Base-by-base conservation (phyloP, 1,284 basidiomycete species). In the Cryptococcus hybrid region DNA sequence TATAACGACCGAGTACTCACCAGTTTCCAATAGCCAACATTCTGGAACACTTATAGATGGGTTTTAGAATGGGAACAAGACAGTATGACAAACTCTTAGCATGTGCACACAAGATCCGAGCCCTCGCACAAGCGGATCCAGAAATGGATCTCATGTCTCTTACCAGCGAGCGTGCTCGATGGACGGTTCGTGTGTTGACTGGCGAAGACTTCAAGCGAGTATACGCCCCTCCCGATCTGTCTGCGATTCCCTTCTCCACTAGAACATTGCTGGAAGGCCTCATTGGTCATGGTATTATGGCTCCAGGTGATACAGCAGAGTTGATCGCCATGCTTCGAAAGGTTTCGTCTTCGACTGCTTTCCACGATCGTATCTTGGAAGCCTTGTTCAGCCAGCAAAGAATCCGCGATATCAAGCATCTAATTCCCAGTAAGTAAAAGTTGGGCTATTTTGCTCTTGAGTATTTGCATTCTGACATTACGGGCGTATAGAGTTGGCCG, bases 241-340 rank as follows among this genome's bases (percentile, higher is more conserved):
- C 55, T 1, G 7, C 47, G 8, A 55, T 73, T 39, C 55, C 48
- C 5, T 79, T 79, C 47, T 65, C 64, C 3, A 68, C 65, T 1
- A 62, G 74, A 7, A 69, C 70, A 3, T 56, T 76, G 9, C 62
- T 78, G 11, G 76, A 79, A 57, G 78, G 76, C 0, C 57, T 79
- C 12, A 64, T 79, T n/a, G 72, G 67, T 0, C 67, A 71, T 51
- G 71, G 70, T 0, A 73, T 76, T 46, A 53, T 79, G 5, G 55
- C 63, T 7, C 70, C 72, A 0, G 66, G 54, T 0, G 71, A 76
- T 48, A 60, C 66, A 7, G 43, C 44, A 1, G 47, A 50, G 2
- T 56, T 76, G 3, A 40, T 68, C 0, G 15, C 45, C 0, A 64
- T 66, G 1, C 55, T 77, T 39, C 55, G 64, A 38, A 39, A 55